Evolutionary conservation across 768 basidiomycete species (phyloP), one percentile per base, ranked within the genome.

Genomic region (Naematelia aurantialba): DNA sequence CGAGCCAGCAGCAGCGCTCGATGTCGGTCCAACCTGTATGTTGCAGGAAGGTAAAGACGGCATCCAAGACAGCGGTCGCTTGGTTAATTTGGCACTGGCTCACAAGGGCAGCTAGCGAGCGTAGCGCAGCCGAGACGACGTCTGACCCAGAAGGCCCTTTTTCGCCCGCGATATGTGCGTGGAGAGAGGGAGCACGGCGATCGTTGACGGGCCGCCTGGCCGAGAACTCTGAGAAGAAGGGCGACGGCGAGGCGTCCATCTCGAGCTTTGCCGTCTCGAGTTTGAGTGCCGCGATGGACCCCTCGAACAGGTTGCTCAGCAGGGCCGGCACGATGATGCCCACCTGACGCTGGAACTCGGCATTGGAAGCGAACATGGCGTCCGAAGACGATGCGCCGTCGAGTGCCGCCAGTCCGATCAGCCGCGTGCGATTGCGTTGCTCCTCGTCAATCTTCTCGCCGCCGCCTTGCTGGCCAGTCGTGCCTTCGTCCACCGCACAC

Each of bases 121-220:
- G 83, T 27, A 96, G 79, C 1, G 85, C 82, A 5, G 89, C 87
- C 34, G 83, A 84, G 0, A 87, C 82, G 24, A 94, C 88, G 65
- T 92, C 91, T 1, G 78, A 76, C 51, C 79, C 80, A 1, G 85
- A 83, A 24, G 92, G 91, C 0, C 91, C 91, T 51, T 85, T 84
- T 68, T 96, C 89, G 10, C 91, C 91, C 63, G 93, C 88, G 14
- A 91, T 78, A 72, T 94, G 91, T 8, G 87, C 79, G 72, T 93
- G 91, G 13, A 96, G 87, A 1, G 91, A 94, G 3, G 88, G 87
- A 0, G 92, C 91, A 27, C 89, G 84, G 55, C 92, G 80, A 74
- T 93, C 89, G 13, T 85, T 79, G 1, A 85, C 79, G 11, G 92
- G 91, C 55, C 88, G 81, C 42, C 73, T 63, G 3, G 85, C 85